Conservation (phyloP, 495 filamentous ascomycete species). For the Tuber umbilicatum region DNA sequence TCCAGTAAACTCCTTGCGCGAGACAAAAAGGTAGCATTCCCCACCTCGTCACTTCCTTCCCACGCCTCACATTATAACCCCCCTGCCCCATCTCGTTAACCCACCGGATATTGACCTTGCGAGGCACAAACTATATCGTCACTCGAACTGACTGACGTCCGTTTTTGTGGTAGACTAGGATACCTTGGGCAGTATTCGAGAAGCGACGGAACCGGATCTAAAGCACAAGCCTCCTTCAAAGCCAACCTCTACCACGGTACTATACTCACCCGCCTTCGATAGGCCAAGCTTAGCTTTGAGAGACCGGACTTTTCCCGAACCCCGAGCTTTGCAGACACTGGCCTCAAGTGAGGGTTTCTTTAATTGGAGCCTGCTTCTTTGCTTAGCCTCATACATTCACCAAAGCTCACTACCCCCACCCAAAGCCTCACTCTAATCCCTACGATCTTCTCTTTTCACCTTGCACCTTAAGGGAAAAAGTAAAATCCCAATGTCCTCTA, state of each 20-base stretch:
- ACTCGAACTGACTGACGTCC: slow-evolving; percentile 15
- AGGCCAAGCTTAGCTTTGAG: slow-evolving; percentile 9
- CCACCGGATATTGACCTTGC: slow-evolving; percentile 26
- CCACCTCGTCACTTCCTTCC: slow-evolving; percentile 17
- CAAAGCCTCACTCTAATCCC: slow-evolving; percentile 29
- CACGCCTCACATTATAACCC: not conserved
- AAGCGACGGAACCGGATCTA: not conserved
- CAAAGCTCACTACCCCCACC: slow-evolving; percentile 8
- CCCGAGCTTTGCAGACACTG: not conserved
- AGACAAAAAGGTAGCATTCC: slow-evolving; percentile 6
- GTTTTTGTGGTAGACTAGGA: slow-evolving; percentile 17
- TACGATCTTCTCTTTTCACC: slow-evolving; percentile 15
- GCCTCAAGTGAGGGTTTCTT: slow-evolving; percentile 20
- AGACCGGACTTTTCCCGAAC: slow-evolving; percentile 9
- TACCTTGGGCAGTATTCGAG: slow-evolving; percentile 14
- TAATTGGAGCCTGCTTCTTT: slow-evolving; percentile 29
- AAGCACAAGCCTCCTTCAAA: slow-evolving; percentile 10
- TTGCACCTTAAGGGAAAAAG: slow-evolving; percentile 6
- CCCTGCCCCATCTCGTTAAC: not conserved
- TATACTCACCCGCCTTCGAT: slow-evolving; percentile 9
- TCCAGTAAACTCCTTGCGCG: not conserved
- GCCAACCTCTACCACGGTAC: slow-evolving; percentile 4
- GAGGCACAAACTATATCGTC: slow-evolving; percentile 19
- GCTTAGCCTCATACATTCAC: slow-evolving; percentile 25
- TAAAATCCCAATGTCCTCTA: slow-evolving; percentile 31